Conservation (phyloP, 2,329 filamentous ascomycete genomes). For the Fusarium dimerum region DNA sequence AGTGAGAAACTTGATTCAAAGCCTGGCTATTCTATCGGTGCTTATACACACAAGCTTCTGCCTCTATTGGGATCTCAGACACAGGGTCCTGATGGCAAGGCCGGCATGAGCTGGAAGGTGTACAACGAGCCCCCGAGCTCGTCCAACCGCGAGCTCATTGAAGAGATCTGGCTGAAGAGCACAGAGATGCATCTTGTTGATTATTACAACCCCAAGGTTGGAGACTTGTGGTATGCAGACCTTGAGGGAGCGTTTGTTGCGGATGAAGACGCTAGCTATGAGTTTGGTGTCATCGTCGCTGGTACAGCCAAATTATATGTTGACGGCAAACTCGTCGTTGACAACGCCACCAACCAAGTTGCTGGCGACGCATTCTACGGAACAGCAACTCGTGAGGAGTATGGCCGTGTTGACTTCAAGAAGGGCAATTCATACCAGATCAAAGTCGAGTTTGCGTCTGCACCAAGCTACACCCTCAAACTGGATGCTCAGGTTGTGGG, state of each 20-base stretch:
- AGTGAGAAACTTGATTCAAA: slow-evolving; percentile 48
- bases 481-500: slow-evolving; percentile 54
- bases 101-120: slow-evolving; percentile 62
- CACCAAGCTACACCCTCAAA: slow-evolving; percentile 57
- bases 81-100: slow-evolving; percentile 52
- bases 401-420: slow-evolving; percentile 57
- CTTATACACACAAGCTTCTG: slow-evolving; percentile 65
- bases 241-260: slow-evolving; percentile 62
- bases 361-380: slow-evolving; percentile 67
- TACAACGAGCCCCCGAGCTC: slow-evolving; percentile 59
- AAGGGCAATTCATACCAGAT: slow-evolving; percentile 61
- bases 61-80: slow-evolving; percentile 57
- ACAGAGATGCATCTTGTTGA: slow-evolving; percentile 53
- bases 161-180: slow-evolving; percentile 48
- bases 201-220: slow-evolving; percentile 54
- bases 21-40: slow-evolving; percentile 58
- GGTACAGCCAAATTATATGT: slow-evolving; percentile 67
- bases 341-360: slow-evolving; percentile 65
- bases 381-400: slow-evolving; percentile 63
- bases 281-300: slow-evolving; percentile 66
- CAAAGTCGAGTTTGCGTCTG: slow-evolving; percentile 60
- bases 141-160: slow-evolving; percentile 50
- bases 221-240: slow-evolving; percentile 59
- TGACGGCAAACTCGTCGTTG: slow-evolving; percentile 62
- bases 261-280: slow-evolving; percentile 61